Evolutionary conservation across 2,329 filamentous ascomycete genomes (phyloP).

Genomic region (Ophiostoma montium): DNA sequence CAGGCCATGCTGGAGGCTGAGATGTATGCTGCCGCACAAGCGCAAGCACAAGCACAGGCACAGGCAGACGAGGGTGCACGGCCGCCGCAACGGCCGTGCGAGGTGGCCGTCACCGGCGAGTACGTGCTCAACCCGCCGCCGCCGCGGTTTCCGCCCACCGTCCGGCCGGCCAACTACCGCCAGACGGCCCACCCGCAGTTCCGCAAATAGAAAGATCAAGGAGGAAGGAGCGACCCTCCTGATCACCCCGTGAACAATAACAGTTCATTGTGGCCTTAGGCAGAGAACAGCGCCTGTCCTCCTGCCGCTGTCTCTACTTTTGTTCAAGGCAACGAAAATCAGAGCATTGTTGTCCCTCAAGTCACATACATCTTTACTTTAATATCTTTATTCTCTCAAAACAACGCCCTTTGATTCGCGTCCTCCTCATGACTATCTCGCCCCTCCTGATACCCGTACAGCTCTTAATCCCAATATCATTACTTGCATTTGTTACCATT

Average conservation of each 20-base stretch:
- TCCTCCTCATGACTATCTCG: neutral
- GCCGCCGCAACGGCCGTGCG: neutral
- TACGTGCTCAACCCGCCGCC: constrained; percentile 12
- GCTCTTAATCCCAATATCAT: neutral
- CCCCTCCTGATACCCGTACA: constrained; percentile 6
- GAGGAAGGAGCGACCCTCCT: neutral
- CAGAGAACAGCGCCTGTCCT: too few relatives aligned
- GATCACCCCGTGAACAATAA: too few relatives aligned
- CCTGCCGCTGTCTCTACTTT: neutral
- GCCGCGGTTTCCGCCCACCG: constrained; percentile 10
- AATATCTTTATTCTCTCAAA: neutral
- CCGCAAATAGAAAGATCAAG: neutral
- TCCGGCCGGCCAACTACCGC: constrained; percentile 3
- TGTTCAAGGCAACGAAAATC: neutral
- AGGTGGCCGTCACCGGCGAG: neutral
- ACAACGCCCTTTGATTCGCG: neutral
- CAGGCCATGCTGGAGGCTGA: neutral
- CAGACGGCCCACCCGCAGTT: constrained; percentile 4
- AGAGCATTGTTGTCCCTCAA: neutral
- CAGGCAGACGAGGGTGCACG: neutral
- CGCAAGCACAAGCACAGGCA: neutral
- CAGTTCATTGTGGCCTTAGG: too few relatives aligned
- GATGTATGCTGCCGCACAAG: neutral
- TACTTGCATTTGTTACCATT: neutral
- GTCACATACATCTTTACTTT: neutral